phyloP scores from a whole-genome alignment of 208 protist genomes.

The Acanthamoeba royreba region DNA sequence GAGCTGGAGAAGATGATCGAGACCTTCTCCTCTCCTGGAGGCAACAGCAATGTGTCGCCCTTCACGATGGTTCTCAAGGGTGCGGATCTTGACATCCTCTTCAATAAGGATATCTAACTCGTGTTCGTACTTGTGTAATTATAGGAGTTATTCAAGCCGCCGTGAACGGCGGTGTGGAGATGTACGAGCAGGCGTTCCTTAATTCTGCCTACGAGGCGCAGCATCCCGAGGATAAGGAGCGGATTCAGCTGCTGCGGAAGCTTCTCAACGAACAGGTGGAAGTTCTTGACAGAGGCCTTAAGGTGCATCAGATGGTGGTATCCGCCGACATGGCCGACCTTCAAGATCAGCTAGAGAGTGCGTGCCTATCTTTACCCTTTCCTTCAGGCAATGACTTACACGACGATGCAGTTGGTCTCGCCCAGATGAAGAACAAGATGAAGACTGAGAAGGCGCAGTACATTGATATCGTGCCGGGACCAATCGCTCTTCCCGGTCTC shows the following conservation, averaged over 20 bases:
- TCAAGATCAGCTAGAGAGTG: neutral
- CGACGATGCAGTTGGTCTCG: neutral
- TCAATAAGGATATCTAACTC: too few relatives aligned
- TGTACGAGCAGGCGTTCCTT: slow-evolving; percentile 1
- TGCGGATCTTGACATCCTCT: neutral
- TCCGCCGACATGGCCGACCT: slow-evolving; percentile 11
- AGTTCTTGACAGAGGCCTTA: neutral
- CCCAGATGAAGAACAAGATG: neutral
- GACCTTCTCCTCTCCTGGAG: neutral
- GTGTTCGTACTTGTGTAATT: neutral
- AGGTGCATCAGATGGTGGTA: neutral
- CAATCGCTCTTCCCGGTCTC: too few relatives aligned
- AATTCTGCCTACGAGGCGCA: neutral
- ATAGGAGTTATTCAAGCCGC: neutral
- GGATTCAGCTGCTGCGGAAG: neutral
- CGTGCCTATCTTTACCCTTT: neutral
- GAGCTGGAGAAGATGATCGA: slow-evolving; percentile 52
- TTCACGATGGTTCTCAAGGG: slow-evolving; percentile 45
- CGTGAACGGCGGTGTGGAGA: neutral
- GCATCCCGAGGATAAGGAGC: neutral
- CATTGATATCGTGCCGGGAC: too few relatives aligned
- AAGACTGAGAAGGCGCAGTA: neutral
- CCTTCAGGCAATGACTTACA: too few relatives aligned
- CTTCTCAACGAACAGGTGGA: neutral
- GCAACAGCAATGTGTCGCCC: neutral